Base-by-base conservation (phyloP, 2,329 filamentous ascomycete genomes). In the Pezicula rhizophila region DNA sequence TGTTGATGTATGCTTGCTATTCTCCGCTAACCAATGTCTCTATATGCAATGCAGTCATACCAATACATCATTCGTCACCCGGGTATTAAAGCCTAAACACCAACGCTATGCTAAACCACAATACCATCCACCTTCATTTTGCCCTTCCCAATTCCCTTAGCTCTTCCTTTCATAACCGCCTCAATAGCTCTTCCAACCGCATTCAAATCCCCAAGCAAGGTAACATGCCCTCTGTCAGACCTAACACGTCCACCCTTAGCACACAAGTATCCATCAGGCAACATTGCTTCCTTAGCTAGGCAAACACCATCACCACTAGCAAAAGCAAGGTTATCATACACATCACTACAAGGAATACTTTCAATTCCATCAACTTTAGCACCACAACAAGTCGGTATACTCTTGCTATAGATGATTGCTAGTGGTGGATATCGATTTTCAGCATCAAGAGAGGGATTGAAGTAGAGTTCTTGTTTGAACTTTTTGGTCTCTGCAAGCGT, bases 301-400 rank as follows among this genome's bases (percentile, higher is more conserved):
- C 92, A 89, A 0, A 97, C 91, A 0, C 91, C 92, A 63, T 97
- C 91, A 2, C 91, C 90, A 18, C 84, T 85, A 1, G 87, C 85
- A 68, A 96, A 96, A 0, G 89, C 79, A 2, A 97, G 74, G 58
- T 95, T 85, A 56, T 95, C 89, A 64, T 95, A 96, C 1, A 82
- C 84, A 65, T 95, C 89, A 0, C 80, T 72, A 52, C 82, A 80
- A 44, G 82, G 78, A 56, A 96, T 96, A 0, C 78, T 82, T 47
- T 92, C 89, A 3, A 78, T 74, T 2, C 81, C 80, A 12, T 78
- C 70, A 0, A 97, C 89, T 40, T 84, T 82, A 0, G 88, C 89
- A 0, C 85, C 89, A 62, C 84, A 89, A 1, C 95, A 87, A 0
- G 91, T 96, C 0, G 91, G 91, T 1, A 85, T 87, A 20, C 82